A percentile compares a stretch with the other conserved stretches of the same genome.
Conservation (phyloP, 768 basidiomycete genomes). For the Tylopilus vinaceipallidus region DNA sequence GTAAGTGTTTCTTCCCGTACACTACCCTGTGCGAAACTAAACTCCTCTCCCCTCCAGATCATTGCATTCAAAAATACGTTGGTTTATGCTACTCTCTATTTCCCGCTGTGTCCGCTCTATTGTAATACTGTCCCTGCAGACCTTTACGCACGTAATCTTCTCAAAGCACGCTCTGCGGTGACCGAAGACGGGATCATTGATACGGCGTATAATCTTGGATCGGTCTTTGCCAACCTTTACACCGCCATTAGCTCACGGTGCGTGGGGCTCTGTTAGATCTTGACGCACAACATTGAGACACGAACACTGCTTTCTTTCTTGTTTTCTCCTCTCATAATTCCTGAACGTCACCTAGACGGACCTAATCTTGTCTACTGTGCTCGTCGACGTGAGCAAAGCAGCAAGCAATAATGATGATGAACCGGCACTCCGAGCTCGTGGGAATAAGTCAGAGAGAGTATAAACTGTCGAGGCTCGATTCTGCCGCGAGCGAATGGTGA, state of each 20-base stretch:
- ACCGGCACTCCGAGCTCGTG: not conserved
- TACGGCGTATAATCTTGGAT: not conserved
- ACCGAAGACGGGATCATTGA: not conserved
- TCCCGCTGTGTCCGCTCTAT: too few relatives aligned
- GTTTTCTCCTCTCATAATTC: not conserved
- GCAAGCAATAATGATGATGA: not conserved
- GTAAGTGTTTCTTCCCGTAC: not conserved
- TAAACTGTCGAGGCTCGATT: not conserved
- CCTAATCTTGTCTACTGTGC: not conserved
- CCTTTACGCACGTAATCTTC: conserved; percentile 1
- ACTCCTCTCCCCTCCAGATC: not conserved
- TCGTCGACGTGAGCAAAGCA: not conserved
- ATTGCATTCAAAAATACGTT: too few relatives aligned
- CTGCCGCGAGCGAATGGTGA: not conserved
- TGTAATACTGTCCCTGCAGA: too few relatives aligned
- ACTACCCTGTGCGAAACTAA: not conserved
- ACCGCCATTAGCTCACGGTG: too few relatives aligned
- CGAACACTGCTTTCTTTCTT: too few relatives aligned
- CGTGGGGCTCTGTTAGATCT: not conserved
- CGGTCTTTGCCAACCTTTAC: not conserved
- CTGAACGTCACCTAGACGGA: not conserved
- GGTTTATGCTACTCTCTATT: too few relatives aligned
- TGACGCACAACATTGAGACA: not conserved
- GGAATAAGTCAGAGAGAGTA: not conserved
- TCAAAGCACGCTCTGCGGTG: not conserved